Base-by-base conservation (phyloP, 345 rosid species). In the Balakata baccata region DNA sequence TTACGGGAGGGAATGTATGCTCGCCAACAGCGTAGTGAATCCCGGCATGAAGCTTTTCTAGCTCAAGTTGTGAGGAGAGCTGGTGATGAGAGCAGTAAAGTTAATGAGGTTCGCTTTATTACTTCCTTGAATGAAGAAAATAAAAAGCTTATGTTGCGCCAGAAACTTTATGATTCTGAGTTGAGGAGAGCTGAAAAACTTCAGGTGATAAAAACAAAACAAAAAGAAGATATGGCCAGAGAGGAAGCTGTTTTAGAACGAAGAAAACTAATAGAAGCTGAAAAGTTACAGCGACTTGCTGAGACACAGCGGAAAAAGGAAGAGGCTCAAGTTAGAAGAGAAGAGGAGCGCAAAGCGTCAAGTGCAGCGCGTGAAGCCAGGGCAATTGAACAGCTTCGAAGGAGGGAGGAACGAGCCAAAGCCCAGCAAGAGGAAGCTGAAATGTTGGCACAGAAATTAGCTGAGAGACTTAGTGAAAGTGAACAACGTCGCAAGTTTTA, bases 341-440 rank as follows among this genome's bases (percentile, higher is more conserved):
- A 90, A 82, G 95, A 88, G 81, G 95, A 90, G 77, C 88, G 92
- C 68, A 88, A 82, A 83, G 95, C 95, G 66, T 88, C 90, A 64
- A 90, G 90, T 82, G 90, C 95, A 57, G 90, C 87, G 38, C 90
- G 92, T 71, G 95, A 88, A 73, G 90, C 92, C 54, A 84, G 90
- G 81, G 85, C 92, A 64, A 75, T 88, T 70, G 90, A 86, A 81
- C 92, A 88, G 78, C 92, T 88, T 75, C 88, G 92, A 51, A 79
- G 89, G 77, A 85, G 85, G 85, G 92, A 90, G 81, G 88, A 83
- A 66, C 87, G 92, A 85, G 92, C 85, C 72, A 90, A 85, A 75
- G 95, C 89, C 38, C 95, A 90, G 81, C 95, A 88, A 82, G 95
- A 90, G 84, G 95, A 90, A 85, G 92, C 95, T 76, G 95, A 90